phyloP scores from a whole-genome alignment of 108 stramenopile species.

The Pseudonitzschia pungens region DNA sequence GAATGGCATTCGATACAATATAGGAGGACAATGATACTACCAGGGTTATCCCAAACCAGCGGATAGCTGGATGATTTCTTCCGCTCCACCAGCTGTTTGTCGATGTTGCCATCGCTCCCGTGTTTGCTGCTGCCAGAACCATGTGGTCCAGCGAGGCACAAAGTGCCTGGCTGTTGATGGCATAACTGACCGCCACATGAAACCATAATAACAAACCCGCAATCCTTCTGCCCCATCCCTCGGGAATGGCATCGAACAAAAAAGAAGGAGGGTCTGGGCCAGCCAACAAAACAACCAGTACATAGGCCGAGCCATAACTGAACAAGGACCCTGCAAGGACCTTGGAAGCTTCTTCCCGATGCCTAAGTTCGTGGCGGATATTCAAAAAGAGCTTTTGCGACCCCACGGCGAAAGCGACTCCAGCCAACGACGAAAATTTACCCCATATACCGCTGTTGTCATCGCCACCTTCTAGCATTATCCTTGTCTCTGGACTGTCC shows the following conservation, averaged over 20 bases:
- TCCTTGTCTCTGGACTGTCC: not conserved
- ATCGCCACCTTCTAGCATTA: not conserved
- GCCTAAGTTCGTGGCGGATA: conserved; percentile 54
- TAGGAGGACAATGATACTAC: conserved; percentile 46
- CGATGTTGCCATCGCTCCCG: not conserved
- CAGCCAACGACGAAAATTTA: conserved; percentile 49
- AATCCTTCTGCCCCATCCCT: conserved; percentile 40
- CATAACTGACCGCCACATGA: conserved; percentile 73
- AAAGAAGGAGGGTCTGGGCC: conserved; percentile 68
- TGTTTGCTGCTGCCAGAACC: not conserved
- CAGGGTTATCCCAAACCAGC: conserved; percentile 51
- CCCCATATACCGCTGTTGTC: conserved; percentile 20
- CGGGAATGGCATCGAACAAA: conserved; percentile 63
- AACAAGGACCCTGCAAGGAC: conserved; percentile 35
- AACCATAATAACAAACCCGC: conserved; percentile 61
- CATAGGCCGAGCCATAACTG: conserved; percentile 47
- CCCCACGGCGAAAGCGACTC: conserved; percentile 63
- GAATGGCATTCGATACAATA: conserved; percentile 62
- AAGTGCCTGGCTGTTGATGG: conserved; percentile 68
- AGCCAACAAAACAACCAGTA: conserved; percentile 47
- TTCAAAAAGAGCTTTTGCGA: conserved; percentile 69
- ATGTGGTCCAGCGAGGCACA: conserved; percentile 57
- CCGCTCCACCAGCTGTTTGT: not conserved
- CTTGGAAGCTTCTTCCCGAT: conserved; percentile 50
- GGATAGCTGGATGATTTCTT: conserved; percentile 2